Base-by-base conservation (phyloP, 1,284 basidiomycete species). In the Abortiporus biennis region DNA sequence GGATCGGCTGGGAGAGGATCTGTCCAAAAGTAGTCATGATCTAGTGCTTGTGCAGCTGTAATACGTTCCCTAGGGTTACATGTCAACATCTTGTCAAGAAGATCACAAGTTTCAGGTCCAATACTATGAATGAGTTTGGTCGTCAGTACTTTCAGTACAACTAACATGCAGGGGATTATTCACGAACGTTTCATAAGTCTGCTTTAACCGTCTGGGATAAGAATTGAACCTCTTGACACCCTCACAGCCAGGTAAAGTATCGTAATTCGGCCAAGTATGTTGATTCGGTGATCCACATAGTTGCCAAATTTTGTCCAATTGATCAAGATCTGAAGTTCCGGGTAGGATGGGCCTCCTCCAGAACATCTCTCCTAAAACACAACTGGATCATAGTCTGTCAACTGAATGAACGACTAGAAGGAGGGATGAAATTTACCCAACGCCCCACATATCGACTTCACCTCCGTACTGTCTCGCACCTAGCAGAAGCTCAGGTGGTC, bases 361-460 rank as follows among this genome's bases (percentile, higher is more conserved):
- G 62, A 93, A 94, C 92, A 99, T 98, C 64, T 99, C 95, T 19
- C 88, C 95, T 13, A 99, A 68, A 25, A 99, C 91, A 63, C 94
- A 95, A 6, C n/a, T n/a, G n/a, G n/a, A n/a, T n/a, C n/a, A n/a
- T n/a, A n/a, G n/a, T n/a, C 85, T 90, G 47, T 15, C 47, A 45
- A 13, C 22, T 11, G 19, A 21, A 9, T 9, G 20, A 37, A 20
- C 23, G 15, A 8, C 9, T 37, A 21, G 8, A 29, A 29, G 35
- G 39, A 40, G 15, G 36, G 19, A 37, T 16, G 41, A 33, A 17
- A 69, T 80, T 54, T 58, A 93, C 76, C 94, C 95, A 39, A 98
- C 81, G n/a, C 94, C 93, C 96, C 95, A 99, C 60, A 99, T 84
- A 63, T 99, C 95, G 38, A 99, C 86, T 49, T 93, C 90, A 0